Conservation (phyloP, 2,329 filamentous ascomycete species). For the Phyllosticta paracitricarpa region DNA sequence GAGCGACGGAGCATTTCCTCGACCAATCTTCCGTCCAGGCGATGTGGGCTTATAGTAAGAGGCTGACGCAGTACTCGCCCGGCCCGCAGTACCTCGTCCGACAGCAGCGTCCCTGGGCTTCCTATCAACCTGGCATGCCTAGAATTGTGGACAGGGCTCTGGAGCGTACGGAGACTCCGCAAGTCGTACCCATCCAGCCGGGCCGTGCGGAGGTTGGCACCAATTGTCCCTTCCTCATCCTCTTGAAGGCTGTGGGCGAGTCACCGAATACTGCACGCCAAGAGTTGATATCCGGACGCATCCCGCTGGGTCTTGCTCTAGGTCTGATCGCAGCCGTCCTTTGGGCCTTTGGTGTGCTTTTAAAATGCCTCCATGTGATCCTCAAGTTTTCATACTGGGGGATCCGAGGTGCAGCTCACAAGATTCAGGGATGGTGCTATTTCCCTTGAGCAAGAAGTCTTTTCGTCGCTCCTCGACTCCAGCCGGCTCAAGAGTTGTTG, state of each 20-base stretch:
- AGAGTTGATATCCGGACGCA: background rate
- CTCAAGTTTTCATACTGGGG: background rate
- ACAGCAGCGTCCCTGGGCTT: background rate
- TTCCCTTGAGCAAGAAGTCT: background rate
- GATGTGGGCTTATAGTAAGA: constrained; percentile 19
- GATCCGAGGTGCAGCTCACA: background rate
- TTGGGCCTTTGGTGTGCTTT: background rate
- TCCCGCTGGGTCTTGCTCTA: background rate
- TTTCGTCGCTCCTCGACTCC: background rate
- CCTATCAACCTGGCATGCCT: background rate
- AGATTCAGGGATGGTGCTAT: background rate
- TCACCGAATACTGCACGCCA: background rate
- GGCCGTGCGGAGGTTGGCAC: background rate
- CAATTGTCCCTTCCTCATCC: background rate
- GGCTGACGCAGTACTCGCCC: constrained; percentile 20
- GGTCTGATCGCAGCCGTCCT: background rate
- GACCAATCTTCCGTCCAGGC: constrained; percentile 14
- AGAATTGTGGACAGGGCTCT: background rate
- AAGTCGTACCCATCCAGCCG: background rate
- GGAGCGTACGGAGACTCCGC: background rate
- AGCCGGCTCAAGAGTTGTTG: background rate
- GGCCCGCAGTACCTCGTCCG: constrained; percentile 14
- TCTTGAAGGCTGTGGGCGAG: background rate
- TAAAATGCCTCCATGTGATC: background rate
- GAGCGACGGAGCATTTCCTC: background rate